Evolutionary conservation across 2,329 filamentous ascomycete genomes (phyloP).

Genomic region (Alternaria novae-zelandiae): DNA sequence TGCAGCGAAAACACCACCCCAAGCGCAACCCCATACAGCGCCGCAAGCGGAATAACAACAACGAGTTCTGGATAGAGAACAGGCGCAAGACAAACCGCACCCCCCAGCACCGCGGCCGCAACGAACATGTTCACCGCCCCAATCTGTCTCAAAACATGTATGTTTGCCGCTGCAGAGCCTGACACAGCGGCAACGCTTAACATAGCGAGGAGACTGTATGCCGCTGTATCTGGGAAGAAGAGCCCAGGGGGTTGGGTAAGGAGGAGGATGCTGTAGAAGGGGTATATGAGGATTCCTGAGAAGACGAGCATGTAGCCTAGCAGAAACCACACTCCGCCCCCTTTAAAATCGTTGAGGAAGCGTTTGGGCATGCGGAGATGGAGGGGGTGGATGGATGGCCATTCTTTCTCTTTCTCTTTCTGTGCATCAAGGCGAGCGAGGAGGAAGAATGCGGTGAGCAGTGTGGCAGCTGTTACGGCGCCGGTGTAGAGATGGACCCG

Average conservation of each 20-base stretch:
- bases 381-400: too few relatives aligned
- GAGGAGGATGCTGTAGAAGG: background rate
- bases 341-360: background rate
- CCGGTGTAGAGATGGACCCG: background rate
- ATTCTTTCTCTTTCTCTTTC: too few relatives aligned
- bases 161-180: background rate
- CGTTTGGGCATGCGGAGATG: background rate
- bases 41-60: background rate
- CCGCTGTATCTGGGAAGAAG: background rate
- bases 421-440: background rate
- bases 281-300: background rate
- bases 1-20: constrained; percentile 3
- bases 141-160: background rate
- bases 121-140: constrained; percentile 8
- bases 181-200: constrained; percentile 7
- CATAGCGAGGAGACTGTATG: constrained; percentile 5
- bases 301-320: background rate
- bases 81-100: background rate
- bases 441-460: constrained; percentile 11
- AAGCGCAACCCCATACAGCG: constrained; percentile 11
- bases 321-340: background rate
- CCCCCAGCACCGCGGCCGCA: background rate
- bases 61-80: background rate
- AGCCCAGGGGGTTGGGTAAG: background rate
- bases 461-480: constrained; percentile 7